Conservation (phyloP, 345 rosid genomes). For the Heritiera littoralis region DNA sequence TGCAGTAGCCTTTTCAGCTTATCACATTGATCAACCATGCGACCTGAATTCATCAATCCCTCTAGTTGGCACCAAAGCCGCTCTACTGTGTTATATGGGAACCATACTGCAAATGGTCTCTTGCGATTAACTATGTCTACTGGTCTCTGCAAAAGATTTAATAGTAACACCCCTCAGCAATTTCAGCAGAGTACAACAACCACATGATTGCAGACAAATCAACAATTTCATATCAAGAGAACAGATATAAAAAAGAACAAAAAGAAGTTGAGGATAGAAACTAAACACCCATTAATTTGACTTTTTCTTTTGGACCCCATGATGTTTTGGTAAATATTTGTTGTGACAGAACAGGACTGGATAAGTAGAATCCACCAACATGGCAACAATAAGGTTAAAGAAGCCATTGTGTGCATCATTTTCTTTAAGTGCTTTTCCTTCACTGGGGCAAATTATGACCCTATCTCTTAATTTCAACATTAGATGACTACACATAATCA, state of each 20-base stretch:
- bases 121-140: constrained; percentile 67
- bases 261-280: background rate
- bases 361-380: background rate
- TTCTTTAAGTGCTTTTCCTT: background rate
- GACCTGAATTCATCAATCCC: constrained; percentile 51
- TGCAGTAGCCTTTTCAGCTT: constrained; percentile 68
- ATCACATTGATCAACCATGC: constrained; percentile 70
- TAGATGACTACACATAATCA: background rate
- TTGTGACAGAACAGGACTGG: background rate
- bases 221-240: background rate
- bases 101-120: constrained; percentile 73
- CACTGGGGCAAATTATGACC: background rate
- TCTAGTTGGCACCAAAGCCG: constrained; percentile 81
- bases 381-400: background rate
- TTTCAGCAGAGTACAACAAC: constrained; percentile 11
- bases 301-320: background rate
- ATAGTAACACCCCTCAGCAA: background rate
- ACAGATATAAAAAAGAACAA: background rate
- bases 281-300: background rate
- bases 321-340: constrained; percentile 1
- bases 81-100: constrained; percentile 66
- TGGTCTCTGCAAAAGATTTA: constrained; percentile 62
- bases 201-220: background rate
- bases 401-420: background rate
- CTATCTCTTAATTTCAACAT: background rate